phyloP scores from a whole-genome alignment of 192 early-diverging fungal species.

The Dissophora ornata region DNA sequence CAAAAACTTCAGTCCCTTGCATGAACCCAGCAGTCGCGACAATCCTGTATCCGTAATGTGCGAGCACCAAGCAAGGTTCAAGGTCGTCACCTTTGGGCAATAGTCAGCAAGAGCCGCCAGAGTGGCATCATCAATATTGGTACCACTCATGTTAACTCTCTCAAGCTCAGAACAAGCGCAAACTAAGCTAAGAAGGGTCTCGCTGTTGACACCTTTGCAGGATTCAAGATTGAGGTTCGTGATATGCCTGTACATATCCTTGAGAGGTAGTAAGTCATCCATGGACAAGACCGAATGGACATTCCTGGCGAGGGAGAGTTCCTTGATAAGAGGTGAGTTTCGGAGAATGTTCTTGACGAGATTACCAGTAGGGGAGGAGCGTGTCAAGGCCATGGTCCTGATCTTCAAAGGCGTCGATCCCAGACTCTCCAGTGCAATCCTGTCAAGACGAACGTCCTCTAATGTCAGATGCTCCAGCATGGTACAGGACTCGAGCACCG shows the following conservation, averaged over 20 bases:
- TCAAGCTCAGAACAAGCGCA: slow-evolving; percentile 24
- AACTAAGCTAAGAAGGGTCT: slow-evolving; percentile 7
- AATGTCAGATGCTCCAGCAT: slow-evolving; percentile 30
- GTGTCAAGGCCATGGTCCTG: slow-evolving; percentile 18
- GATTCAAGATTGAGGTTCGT: slow-evolving; percentile 40
- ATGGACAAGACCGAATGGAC: slow-evolving; percentile 8
- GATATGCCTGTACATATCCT: slow-evolving; percentile 13
- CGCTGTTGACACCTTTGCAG: slow-evolving; percentile 24
- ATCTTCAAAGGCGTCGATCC: slow-evolving; percentile 15
- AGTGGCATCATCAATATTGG: slow-evolving; percentile 17
- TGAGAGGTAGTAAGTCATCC: slow-evolving; percentile 22
- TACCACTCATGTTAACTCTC: slow-evolving; percentile 37
- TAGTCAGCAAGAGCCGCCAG: slow-evolving; percentile 15
- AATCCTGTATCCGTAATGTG: slow-evolving; percentile 30
- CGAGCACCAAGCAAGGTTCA: slow-evolving; percentile 33
- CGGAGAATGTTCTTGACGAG: slow-evolving; percentile 32
- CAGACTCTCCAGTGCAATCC: slow-evolving; percentile 26
- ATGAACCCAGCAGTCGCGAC: slow-evolving; percentile 6
- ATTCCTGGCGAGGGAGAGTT: slow-evolving; percentile 50
- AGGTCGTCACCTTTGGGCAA: slow-evolving; percentile 23
- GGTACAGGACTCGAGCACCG: slow-evolving; percentile 23
- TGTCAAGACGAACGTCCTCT: slow-evolving; percentile 29
- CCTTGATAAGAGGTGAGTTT: slow-evolving; percentile 20
- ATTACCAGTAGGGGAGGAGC: slow-evolving; percentile 33
- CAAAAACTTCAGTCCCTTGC: slow-evolving; percentile 12